These are phyloP conservation scores for Collybia mongolica DNA, from an alignment of 768 basidiomycete genomes.

Conservation along the genomic window DNA sequence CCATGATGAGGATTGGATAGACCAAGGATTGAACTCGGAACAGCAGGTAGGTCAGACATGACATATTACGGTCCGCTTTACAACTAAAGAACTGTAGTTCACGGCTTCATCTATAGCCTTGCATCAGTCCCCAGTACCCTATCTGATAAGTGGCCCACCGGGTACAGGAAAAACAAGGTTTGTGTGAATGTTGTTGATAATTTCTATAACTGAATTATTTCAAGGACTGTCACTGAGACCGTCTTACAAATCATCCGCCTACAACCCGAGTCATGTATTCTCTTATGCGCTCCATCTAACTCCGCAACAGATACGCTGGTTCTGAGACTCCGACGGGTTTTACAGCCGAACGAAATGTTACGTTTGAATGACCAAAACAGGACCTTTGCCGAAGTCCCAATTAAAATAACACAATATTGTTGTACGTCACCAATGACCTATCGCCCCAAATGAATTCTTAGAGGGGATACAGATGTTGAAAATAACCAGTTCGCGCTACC, in stretches of 20 bases:
- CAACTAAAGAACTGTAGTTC: slow-evolving; percentile 23
- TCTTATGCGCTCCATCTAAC: slow-evolving; percentile 52
- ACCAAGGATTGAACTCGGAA: slow-evolving; percentile 45
- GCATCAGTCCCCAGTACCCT: slow-evolving; percentile 44
- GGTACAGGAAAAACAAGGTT: slow-evolving; percentile 56
- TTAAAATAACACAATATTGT: slow-evolving; percentile 43
- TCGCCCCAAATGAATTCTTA: not conserved
- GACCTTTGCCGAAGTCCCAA: slow-evolving; percentile 49
- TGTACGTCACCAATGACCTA: slow-evolving; percentile 29
- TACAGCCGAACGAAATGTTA: slow-evolving; percentile 43
- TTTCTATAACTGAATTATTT: not conserved
- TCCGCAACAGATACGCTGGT: slow-evolving; percentile 50
- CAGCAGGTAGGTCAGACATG: slow-evolving; percentile 33
- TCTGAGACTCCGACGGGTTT: slow-evolving; percentile 32
- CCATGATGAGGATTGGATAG: slow-evolving; percentile 36
- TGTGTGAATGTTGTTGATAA: not conserved
- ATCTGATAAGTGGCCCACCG: slow-evolving; percentile 48
- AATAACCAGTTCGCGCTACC: slow-evolving; percentile 45
- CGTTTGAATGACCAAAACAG: slow-evolving; percentile 47
- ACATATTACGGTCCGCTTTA: not conserved
- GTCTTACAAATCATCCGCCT: slow-evolving; percentile 49
- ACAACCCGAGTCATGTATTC: slow-evolving; percentile 44
- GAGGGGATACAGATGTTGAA: slow-evolving; percentile 35
- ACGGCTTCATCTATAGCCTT: slow-evolving; percentile 42
- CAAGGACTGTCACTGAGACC: slow-evolving; percentile 46